phyloP scores from a whole-genome alignment of 495 filamentous ascomycete species.

The Melanomma pulvis-pyrius region DNA sequence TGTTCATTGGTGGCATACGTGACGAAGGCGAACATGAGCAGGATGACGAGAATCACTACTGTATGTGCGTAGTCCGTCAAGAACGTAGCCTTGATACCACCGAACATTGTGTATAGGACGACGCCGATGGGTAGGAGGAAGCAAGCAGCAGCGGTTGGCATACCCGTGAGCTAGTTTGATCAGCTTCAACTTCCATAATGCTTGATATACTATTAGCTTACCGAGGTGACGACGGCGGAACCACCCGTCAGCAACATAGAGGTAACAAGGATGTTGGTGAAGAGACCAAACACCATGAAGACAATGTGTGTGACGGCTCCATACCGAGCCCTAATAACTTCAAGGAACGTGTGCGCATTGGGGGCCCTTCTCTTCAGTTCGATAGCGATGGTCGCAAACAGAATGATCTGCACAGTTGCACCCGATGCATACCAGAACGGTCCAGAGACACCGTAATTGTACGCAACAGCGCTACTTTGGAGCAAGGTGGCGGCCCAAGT shows the following conservation, averaged over 20 bases:
- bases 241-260: constrained; percentile 93
- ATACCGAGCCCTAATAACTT: constrained; percentile 59
- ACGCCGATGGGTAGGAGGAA: constrained; percentile 88
- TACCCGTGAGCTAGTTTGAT: constrained; percentile 52
- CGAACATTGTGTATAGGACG: constrained; percentile 67
- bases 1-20: constrained; percentile 74
- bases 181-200: background rate
- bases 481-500: constrained; percentile 87
- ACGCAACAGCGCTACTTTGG: constrained; percentile 86
- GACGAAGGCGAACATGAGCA: constrained; percentile 88
- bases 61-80: constrained; percentile 86
- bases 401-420: constrained; percentile 73
- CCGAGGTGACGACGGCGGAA: constrained; percentile 77
- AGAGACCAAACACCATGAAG: constrained; percentile 55
- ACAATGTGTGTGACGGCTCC: constrained; percentile 55
- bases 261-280: constrained; percentile 63
- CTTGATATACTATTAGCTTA: constrained; percentile 55
- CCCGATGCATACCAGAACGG: constrained; percentile 87
- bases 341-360: constrained; percentile 60
- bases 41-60: constrained; percentile 82
- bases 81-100: constrained; percentile 76
- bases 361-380: constrained; percentile 79
- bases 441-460: constrained; percentile 88
- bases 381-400: constrained; percentile 93
- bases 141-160: constrained; percentile 85